These are phyloP conservation scores for Leptodontidium sp. DNA, from an alignment of 2,329 filamentous ascomycete species.

Conservation along the genomic window DNA sequence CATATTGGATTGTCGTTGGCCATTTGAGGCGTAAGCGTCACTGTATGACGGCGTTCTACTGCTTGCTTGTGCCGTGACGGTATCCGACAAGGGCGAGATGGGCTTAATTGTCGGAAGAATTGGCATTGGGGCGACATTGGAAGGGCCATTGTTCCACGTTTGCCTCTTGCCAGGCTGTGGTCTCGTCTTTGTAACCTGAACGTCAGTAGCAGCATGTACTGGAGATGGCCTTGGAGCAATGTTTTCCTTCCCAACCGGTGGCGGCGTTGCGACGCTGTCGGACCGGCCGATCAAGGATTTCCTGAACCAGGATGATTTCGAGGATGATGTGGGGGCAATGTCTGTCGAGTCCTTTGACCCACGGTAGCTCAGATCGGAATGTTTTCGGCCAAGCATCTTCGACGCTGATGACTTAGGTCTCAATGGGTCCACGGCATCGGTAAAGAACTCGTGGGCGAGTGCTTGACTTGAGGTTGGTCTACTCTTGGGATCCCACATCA, in stretches of 20 bases:
- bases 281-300: slow-evolving; percentile 89
- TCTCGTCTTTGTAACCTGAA: slow-evolving; percentile 53
- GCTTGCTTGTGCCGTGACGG: slow-evolving; percentile 88
- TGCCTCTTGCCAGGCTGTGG: slow-evolving; percentile 77
- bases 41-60: slow-evolving; percentile 64
- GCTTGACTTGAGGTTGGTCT: slow-evolving; percentile 93
- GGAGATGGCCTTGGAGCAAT: slow-evolving; percentile 55
- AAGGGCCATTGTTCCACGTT: slow-evolving; percentile 88
- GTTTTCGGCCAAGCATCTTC: slow-evolving; percentile 85
- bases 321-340: slow-evolving; percentile 65
- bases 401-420: slow-evolving; percentile 91
- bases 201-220: slow-evolving; percentile 54
- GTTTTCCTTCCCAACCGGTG: slow-evolving; percentile 56
- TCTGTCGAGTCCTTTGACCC: slow-evolving; percentile 68
- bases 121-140: slow-evolving; percentile 87
- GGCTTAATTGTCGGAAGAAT: slow-evolving; percentile 94
- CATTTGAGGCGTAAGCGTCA: slow-evolving; percentile 55
- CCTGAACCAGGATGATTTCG: slow-evolving; percentile 96
- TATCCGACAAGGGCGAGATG: slow-evolving; percentile 94
- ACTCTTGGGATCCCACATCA: slow-evolving; percentile 97
- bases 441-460: slow-evolving; percentile 94
- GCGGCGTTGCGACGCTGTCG: slow-evolving; percentile 69
- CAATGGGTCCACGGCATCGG: slow-evolving; percentile 89
- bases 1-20: slow-evolving; percentile 49
- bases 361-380: slow-evolving; percentile 79